Percentiles rank a stretch among this genome's conserved stretches.
phyloP scores from a whole-genome alignment of 371 early-diverging fungal species.

The Mortierella sp. region DNA sequence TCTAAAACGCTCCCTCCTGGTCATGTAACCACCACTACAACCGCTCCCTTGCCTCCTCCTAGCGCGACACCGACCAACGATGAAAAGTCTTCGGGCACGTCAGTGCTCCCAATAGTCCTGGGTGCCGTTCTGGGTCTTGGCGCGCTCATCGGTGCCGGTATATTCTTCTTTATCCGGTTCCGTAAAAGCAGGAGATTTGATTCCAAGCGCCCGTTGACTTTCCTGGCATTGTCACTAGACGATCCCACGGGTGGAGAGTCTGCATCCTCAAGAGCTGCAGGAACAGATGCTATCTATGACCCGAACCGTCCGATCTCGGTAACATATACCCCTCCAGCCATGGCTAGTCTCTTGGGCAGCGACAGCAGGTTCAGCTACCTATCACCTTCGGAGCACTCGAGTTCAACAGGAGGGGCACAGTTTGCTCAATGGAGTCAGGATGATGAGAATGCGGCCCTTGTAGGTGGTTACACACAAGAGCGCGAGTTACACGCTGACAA shows the following conservation, averaged over 20 bases:
- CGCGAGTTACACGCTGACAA: slow-evolving; percentile 15
- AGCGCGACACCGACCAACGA: slow-evolving; percentile 8
- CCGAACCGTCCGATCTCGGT: slow-evolving; percentile 28
- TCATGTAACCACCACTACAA: background rate
- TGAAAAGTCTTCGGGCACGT: slow-evolving; percentile 9
- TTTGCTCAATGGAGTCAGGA: slow-evolving; percentile 41
- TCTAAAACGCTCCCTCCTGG: too few species aligned
- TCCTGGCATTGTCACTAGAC: slow-evolving; percentile 41
- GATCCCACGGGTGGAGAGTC: slow-evolving; percentile 24
- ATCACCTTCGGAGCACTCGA: slow-evolving; percentile 26
- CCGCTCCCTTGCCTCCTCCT: slow-evolving; percentile 11
- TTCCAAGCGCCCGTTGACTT: slow-evolving; percentile 45
- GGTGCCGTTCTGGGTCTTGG: slow-evolving; percentile 36
- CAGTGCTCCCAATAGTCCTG: slow-evolving; percentile 39
- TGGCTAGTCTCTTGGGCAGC: slow-evolving; percentile 16
- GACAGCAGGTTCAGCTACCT: slow-evolving; percentile 29
- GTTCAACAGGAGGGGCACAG: slow-evolving; percentile 12
- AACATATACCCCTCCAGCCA: slow-evolving; percentile 36
- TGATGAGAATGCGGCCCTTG: slow-evolving; percentile 41
- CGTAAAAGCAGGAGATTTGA: slow-evolving; percentile 38
- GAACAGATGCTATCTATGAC: slow-evolving; percentile 22
- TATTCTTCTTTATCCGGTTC: slow-evolving; percentile 44
- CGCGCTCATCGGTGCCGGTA: slow-evolving; percentile 23
- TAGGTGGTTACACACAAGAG: slow-evolving; percentile 31
- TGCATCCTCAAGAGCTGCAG: slow-evolving; percentile 16